Evolutionary conservation across 192 early-diverging fungal species (phyloP), one percentile per base, ranked within the genome.

Genomic region (Endogone sp.): DNA sequence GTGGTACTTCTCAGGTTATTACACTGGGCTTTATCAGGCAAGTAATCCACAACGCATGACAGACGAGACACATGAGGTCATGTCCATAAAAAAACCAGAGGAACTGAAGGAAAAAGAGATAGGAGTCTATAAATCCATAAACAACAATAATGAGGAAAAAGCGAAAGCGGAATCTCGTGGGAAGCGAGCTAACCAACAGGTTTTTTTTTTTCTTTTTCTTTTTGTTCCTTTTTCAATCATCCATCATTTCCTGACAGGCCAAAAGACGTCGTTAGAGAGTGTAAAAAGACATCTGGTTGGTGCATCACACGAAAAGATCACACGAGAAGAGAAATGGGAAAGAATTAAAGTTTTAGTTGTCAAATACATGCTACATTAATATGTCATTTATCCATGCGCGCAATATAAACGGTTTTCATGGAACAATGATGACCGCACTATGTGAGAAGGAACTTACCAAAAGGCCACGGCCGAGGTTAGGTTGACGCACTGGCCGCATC

Each of bases 1-100:
- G 6, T 92, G 89, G 89, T 92, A 90, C 69, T 90, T 81, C 66
- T 81, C 85, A 21, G 90, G 90, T 21, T 92, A 90, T 69, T 92
- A 92, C 66, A 86, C 88, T 55, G 90, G 89, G 30, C 82, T 82
- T 49, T 89, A 90, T 72, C 88, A 90, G 72, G 89, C 72, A 60
- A 2, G 59, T 60, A 10, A n/a, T n/a, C n/a, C n/a, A n/a, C n/a
- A n/a, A n/a, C n/a, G n/a, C n/a, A n/a, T n/a, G n/a, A n/a, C n/a
- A n/a, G n/a, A n/a, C n/a, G n/a, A n/a, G n/a, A n/a, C n/a, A n/a
- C n/a, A n/a, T n/a, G n/a, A n/a, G n/a, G n/a, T n/a, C n/a, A n/a
- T n/a, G n/a, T n/a, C n/a, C n/a, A n/a, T n/a, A n/a, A n/a, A n/a
- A n/a, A n/a, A n/a, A n/a, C n/a, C n/a, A n/a, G n/a, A n/a, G n/a